Evolutionary conservation across 345 rosid genomes (phyloP), one percentile per base, ranked within the genome.

Genomic region (Noccaea caerulescens): DNA sequence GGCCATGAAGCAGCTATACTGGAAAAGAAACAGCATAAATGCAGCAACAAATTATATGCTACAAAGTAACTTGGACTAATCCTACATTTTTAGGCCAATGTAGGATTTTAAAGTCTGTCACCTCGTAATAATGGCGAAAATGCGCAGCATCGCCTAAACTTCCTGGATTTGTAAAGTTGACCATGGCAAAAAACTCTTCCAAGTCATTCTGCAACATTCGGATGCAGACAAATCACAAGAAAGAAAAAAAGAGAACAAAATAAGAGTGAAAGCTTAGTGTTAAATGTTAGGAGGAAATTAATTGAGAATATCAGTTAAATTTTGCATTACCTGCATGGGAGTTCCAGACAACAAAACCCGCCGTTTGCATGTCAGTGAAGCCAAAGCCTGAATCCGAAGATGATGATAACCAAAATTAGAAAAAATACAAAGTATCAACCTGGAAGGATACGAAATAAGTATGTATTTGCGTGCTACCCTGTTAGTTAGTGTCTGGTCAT

Each of bases 111-210:
- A 62, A 52, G 32, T 49, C 16, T 51, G 68, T 77, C 71, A 88
- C 99, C 97, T 94, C 97, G 32, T 86, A 94, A 77, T 91, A 85
- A 68, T 86, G 96, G 38, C 99, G 95, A 84, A 94, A 94, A 78
- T 83, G 79, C 20, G 95, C 84, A 68, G 84, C 92, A 65, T 91
- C 93, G 10, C 99, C 99, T 82, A 94, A 79, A 67, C 89, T 85
- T 58, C 93, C 93, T 51, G 93, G 96, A 83, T 91, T 94, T 65
- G 97, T 94, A 66, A 94, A 94, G 86, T 91, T 91, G 69, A 91
- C 99, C 99, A 94, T 94, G 52, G 99, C 89, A 83, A 85, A 94
- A 80, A 94, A 94, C 81, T 94, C 97, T 84, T 91, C 97, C 55
- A 94, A 86, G 83, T 91, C 99, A 86, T 94, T 94, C 99, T 94